These are phyloP conservation scores for Melastoma malabathricum DNA, from an alignment of 345 rosid genomes.

Conservation along the genomic window DNA sequence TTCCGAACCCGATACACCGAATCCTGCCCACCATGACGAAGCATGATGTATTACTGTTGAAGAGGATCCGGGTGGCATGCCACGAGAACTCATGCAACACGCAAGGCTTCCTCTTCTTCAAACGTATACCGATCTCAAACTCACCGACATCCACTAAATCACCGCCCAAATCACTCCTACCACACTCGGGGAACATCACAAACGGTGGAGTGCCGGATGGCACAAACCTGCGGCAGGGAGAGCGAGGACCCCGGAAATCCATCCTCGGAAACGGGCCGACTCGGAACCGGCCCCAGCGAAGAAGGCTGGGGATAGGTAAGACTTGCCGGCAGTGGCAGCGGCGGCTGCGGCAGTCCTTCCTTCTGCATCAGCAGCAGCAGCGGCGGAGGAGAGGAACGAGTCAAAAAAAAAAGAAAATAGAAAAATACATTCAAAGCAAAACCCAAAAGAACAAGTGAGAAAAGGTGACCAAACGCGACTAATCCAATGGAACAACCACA, in stretches of 20 bases:
- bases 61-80: conserved; percentile 18
- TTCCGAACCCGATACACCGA: conserved; percentile 6
- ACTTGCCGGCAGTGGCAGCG: conserved; percentile 38
- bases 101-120: conserved; percentile 24
- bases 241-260: conserved; percentile 73
- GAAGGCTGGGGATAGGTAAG: conserved; percentile 36
- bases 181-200: background rate
- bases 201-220: background rate
- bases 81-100: conserved; percentile 17
- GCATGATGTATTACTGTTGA: conserved; percentile 11
- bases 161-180: background rate
- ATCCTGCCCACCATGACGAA: conserved; percentile 8
- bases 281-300: conserved; percentile 32
- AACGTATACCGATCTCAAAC: background rate
- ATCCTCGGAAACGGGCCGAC: conserved; percentile 30
- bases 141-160: background rate
- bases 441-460: too few relatives aligned
- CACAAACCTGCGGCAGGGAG: conserved; percentile 79
- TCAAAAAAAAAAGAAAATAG: too few relatives aligned
- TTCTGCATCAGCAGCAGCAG: conserved; percentile 19
- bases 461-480: too few relatives aligned
- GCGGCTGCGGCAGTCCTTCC: conserved; percentile 66
- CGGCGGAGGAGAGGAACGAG: too few relatives aligned
- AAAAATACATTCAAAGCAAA: too few relatives aligned
- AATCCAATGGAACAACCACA: too few relatives aligned